Evolutionary conservation across 306 rosid species (phyloP).

Genomic region (Cicer pinnatifidum): DNA sequence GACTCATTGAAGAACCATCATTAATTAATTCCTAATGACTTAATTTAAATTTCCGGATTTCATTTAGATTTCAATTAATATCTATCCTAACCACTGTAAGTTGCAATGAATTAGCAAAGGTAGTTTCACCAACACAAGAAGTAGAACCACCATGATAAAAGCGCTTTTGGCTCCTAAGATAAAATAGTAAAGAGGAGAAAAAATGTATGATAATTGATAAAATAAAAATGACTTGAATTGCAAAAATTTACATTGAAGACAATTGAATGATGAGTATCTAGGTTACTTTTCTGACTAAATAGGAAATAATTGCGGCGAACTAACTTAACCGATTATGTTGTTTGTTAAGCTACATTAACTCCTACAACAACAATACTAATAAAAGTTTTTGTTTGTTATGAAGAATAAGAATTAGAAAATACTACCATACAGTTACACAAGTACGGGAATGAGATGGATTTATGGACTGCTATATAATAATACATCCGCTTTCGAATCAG

Average conservation of each 20-base stretch:
- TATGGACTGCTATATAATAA: no score
- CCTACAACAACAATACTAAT: not conserved
- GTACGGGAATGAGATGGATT: no score
- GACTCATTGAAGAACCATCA: no score
- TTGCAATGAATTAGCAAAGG: slow-evolving; percentile 42
- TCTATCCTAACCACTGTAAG: not conserved
- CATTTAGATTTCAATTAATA: not conserved
- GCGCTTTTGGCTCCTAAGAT: slow-evolving; percentile 8
- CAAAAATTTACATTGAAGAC: not conserved
- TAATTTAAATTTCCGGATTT: no score
- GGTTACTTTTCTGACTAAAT: not conserved
- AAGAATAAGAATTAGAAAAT: not conserved
- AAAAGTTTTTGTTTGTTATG: not conserved
- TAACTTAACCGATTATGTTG: not conserved
- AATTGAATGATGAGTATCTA: not conserved
- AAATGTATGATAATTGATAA: not conserved
- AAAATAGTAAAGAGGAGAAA: not conserved
- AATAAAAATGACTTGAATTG: not conserved
- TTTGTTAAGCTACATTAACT: not conserved
- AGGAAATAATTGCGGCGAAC: not conserved
- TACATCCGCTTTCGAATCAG: no score
- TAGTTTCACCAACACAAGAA: slow-evolving; percentile 42
- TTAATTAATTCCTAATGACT: no score
- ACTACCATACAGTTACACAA: no score
- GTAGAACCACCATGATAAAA: slow-evolving; percentile 7